These are phyloP conservation scores for Stemphylium lycopersici DNA, from an alignment of 2,329 filamentous ascomycete genomes.

Conservation along the genomic window DNA sequence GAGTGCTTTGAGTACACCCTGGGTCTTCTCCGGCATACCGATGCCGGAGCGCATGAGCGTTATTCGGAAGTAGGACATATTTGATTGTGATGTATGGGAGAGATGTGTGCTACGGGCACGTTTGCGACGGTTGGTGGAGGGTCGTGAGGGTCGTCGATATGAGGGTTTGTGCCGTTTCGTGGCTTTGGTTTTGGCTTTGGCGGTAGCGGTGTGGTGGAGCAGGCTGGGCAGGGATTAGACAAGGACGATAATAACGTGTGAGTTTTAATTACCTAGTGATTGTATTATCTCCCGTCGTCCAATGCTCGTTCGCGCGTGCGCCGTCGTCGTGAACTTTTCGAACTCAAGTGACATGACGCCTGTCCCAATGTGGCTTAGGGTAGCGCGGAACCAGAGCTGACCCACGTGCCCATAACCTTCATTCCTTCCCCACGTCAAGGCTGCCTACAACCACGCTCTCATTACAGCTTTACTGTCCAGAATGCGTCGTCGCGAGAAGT, in stretches of 20 bases:
- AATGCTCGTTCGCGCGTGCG: constrained; percentile 3
- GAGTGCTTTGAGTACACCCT: constrained; percentile 81
- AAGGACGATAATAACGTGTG: not conserved
- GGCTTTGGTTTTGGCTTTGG: not conserved
- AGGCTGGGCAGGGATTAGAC: not conserved
- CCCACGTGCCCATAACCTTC: constrained; percentile 19
- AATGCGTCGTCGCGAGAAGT: not conserved
- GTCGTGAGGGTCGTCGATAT: not conserved
- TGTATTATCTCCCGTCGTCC: constrained; percentile 2
- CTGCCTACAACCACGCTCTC: not conserved
- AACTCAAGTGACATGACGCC: constrained; percentile 12
- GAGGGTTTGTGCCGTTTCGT: not conserved
- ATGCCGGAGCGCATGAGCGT: constrained; percentile 89
- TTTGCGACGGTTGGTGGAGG: not conserved
- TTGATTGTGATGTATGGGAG: not conserved
- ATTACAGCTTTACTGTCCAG: not conserved
- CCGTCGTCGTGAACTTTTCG: constrained; percentile 18
- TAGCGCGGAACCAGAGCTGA: constrained; percentile 3
- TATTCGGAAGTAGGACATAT: constrained; percentile 85
- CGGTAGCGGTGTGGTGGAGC: not conserved
- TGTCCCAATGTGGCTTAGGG: constrained; percentile 19
- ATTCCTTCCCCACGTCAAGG: constrained; percentile 1
- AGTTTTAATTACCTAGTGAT: not conserved
- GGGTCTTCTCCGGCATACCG: constrained; percentile 77
- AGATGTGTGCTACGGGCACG: not conserved